Base-by-base conservation (phyloP, 805 yeast species). In the Starmerella vaccinii region DNA sequence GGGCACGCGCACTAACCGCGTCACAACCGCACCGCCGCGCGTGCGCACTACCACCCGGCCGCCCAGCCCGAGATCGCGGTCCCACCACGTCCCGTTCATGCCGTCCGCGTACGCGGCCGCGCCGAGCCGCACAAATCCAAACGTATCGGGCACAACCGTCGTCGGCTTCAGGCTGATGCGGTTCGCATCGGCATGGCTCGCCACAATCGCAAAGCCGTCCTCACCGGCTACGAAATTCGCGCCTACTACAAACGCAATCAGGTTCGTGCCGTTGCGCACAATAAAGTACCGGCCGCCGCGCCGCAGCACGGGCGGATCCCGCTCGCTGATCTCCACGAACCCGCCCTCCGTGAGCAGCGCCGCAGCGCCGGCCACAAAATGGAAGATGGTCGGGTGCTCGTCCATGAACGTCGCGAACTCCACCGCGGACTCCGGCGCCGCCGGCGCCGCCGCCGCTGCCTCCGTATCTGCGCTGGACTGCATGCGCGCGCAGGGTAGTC, bases 161-260 rank as follows among this genome's bases (percentile, higher is more conserved):
- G 83, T 73, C 13, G 98, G 98, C 68, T 92, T 90, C 59, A 90
- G 77, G 23, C 94, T 75, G 57, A 90, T 72, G 29, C 86, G 80
- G 19, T 97, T 97, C 6, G 95, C 84, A 65, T 90, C 98, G 0
- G 97, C 88, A 67, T 90, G 98, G 2, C 95, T 95, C 18, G 97
- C 97, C 33, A 89, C 82, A 45, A 90, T 80, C 5, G 96, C 78
- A 55, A 88, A 73, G 12, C 95, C 92, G 57, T 83, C 82, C 9
- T 95, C 95, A 4, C 84, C 75, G 2, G 84, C 80, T 2, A 68
- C 68, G 83, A 89, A 86, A 37, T 77, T 66, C 38, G 69, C 62
- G 43, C 94, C 95, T 23, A 84, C 70, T 10, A 74, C 74, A 58
- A 85, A 84, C 0, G 94, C 92, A 22, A 77, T 76, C 29, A 86